Evolutionary conservation across 768 basidiomycete species (phyloP), one percentile per base, ranked within the genome.

Genomic region (Podaxis sp.): DNA sequence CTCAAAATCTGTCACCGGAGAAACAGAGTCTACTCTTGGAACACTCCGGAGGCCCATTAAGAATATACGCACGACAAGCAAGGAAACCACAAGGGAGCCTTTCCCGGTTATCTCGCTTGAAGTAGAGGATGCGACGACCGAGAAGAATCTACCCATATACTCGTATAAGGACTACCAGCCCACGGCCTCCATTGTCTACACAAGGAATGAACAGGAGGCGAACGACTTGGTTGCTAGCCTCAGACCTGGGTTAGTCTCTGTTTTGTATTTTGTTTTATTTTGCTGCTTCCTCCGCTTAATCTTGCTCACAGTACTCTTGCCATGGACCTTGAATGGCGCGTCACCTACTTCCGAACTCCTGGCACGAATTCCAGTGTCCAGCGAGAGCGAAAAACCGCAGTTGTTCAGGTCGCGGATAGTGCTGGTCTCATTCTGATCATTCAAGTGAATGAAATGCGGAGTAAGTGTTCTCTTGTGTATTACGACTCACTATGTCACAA

Each of bases 261-360:
- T 48, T 27, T 21, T 37, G n/a, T 9, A 28, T 25, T 59, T 44
- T 44, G 0, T n/a, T 18, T 2, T 18, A 7, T 18, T 44, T 16
- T 44, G 1, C n/a, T 3, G 25, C 5, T 47, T 36, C 38, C 13
- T 9, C 14, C 25, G 36, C 38, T 46, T 11, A 16, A 14, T 23
- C 35, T 13, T 16, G n/a, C 10, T 28, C 35, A 2, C 50, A 71
- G 68, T 13, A 69, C 74, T n/a, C 32, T 75, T 21, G 72, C 70
- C 11, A 66, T 74, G 36, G 74, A 75, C 59, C 66, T 73, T 48
- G 74, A 75, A 60, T 75, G 74, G 74, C 67, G 69, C 27, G 70
- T 71, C 38, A 54, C 68, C 18, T 67, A 58, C 16, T 59, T 57
- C 5, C 57, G 61, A 14, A 42, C 56, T 4, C 32, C 6, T 28